Percentiles rank a stretch among this genome's conserved stretches.
phyloP scores from a whole-genome alignment of 345 rosid genomes.

The Hibiscus trionum region DNA sequence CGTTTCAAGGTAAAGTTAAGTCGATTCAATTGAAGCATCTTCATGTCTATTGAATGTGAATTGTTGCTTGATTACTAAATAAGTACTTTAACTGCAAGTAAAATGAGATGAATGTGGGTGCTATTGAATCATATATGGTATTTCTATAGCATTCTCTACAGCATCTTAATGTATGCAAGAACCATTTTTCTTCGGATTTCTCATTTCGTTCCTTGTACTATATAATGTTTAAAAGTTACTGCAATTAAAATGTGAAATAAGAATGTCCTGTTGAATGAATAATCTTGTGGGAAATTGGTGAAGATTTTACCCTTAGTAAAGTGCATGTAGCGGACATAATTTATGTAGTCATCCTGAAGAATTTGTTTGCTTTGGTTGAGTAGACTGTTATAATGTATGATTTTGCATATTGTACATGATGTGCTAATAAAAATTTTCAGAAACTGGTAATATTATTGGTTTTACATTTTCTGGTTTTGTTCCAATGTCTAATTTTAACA shows the following conservation, averaged over 20 bases:
- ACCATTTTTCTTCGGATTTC: neutral
- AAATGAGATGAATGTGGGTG: too few species aligned
- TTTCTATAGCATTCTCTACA: neutral
- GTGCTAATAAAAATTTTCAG: too few species aligned
- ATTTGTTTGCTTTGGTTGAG: neutral
- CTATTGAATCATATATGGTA: neutral
- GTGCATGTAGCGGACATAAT: neutral
- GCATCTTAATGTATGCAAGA: neutral
- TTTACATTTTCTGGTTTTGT: neutral
- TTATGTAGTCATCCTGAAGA: neutral
- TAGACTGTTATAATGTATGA: neutral
- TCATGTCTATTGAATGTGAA: neutral
- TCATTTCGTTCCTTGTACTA: neutral
- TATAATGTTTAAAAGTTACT: neutral
- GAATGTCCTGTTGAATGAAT: neutral
- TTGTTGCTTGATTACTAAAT: neutral
- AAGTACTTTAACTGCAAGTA: neutral
- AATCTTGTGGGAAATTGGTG: neutral
- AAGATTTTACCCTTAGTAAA: neutral
- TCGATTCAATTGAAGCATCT: neutral
- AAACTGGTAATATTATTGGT: too few species aligned
- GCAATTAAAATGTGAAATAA: neutral
- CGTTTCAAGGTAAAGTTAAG: conserved; percentile 76
- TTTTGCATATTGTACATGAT: too few species aligned
- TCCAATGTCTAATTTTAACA: neutral